A percentile compares a stretch with the other conserved stretches of the same genome.
These are phyloP conservation scores for Fusarium nisikadoi DNA, from an alignment of 2,329 filamentous ascomycete species.

Conservation along the genomic window DNA sequence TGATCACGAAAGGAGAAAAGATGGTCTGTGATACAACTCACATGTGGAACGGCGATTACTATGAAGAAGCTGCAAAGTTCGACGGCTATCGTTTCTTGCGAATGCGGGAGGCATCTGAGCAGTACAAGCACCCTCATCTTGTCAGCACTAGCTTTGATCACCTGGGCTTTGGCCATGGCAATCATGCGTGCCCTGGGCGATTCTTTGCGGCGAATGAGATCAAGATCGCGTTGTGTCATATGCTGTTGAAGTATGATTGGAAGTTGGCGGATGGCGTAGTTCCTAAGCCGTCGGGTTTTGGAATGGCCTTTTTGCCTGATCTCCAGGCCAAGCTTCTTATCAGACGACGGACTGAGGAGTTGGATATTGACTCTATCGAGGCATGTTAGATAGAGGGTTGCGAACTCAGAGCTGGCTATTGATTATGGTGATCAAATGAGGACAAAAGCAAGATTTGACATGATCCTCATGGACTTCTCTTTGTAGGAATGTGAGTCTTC, in stretches of 20 bases:
- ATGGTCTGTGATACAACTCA: not conserved
- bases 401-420: too few species aligned
- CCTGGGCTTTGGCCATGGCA: constrained; percentile 64
- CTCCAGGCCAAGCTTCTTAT: not conserved
- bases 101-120: constrained; percentile 50
- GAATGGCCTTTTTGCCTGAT: not conserved
- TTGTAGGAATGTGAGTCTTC: accelerated
- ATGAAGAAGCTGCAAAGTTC: constrained; percentile 45
- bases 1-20: constrained; percentile 13
- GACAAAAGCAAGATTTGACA: not conserved
- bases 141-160: constrained; percentile 61
- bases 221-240: constrained; percentile 61
- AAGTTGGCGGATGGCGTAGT: not conserved
- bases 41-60: not conserved
- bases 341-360: not conserved
- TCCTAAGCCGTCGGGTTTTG: not conserved
- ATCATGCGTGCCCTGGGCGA: constrained; percentile 63
- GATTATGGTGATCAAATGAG: accelerated
- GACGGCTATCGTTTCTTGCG: constrained; percentile 60
- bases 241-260: constrained; percentile 61
- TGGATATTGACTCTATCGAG: constrained; percentile 2
- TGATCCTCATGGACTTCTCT: accelerated
- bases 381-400: not conserved
- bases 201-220: constrained; percentile 65
- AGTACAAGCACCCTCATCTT: constrained; percentile 50